These are phyloP conservation scores for Ganoderma multipileum DNA, from an alignment of 1,284 basidiomycete species.

Conservation along the genomic window DNA sequence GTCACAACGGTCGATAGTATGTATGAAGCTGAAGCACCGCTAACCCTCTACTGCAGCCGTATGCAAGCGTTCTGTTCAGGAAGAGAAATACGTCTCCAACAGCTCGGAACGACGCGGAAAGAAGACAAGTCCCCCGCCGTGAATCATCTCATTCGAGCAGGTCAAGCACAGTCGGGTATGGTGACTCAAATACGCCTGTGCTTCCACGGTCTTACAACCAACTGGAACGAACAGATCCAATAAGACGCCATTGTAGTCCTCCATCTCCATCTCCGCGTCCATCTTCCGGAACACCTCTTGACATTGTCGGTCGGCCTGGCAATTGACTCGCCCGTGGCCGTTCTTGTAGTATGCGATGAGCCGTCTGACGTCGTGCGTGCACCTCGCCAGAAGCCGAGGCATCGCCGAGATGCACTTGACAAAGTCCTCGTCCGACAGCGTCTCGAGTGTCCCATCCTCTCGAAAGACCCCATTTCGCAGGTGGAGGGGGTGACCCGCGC, in stretches of 20 bases:
- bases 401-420: not conserved
- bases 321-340: not conserved
- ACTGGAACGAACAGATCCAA: not conserved
- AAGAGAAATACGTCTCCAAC: not conserved
- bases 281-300: not conserved
- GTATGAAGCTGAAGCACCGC: too few relatives aligned
- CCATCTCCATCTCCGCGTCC: not conserved
- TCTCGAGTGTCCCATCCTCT: slow-evolving; percentile 2
- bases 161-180: not conserved
- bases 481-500: slow-evolving; percentile 2
- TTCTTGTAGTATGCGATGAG: not conserved
- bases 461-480: slow-evolving; percentile 5
- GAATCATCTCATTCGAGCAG: not conserved
- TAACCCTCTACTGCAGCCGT: too few relatives aligned
- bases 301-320: not conserved
- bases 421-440: slow-evolving; percentile 8
- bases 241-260: not conserved
- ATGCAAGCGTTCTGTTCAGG: not conserved
- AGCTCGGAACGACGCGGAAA: not conserved
- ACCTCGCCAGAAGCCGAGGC: not conserved
- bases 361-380: not conserved
- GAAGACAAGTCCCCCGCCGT: not conserved
- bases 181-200: not conserved
- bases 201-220: not conserved
- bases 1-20: too few relatives aligned